Base-by-base conservation (phyloP, 768 basidiomycete genomes). In the Lactarius akahatsu region DNA sequence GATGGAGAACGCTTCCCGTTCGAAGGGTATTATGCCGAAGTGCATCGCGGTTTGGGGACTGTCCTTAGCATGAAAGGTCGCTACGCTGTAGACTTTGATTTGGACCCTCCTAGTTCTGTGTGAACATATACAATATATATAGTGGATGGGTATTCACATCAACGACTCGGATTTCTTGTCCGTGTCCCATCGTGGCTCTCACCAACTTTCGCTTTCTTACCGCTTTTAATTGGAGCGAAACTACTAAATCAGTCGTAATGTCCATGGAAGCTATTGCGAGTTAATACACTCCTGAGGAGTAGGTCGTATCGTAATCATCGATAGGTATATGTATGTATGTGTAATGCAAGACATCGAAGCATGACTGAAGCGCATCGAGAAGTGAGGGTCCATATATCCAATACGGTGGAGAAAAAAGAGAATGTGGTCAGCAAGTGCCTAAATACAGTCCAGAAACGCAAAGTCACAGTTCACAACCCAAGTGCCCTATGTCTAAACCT, bases 1-100 rank as follows among this genome's bases (percentile, higher is more conserved):
- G 94, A 96, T 70, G 94, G 94, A 9, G 94, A 96, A 76, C 71
- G 77, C 5, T 88, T 84, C 71, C 89, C 89, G 11, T 89, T 90
- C 69, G 81, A 86, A 73, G 85, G 87, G 71, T 94, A 85, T 73
- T 83, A 90, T 70, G 86, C 94, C 3, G 91, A 94, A 74, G 86
- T 89, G 11, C 86, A 91, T 70, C 80, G 78, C n/a, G 82, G 83
- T 15, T 74, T 91, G 30, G 90, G 83, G 26, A 88, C 85, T 0
- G 73, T 91, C 34, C 76, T 92, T 13, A 91, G 89, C 71, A 84
- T 84, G 32, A 75, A 82, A 68, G 87, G 87, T 16, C 77, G 77
- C 66, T 92, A 88, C 69, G 85, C 82, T 15, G 81, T 81, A 0
- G 81, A 86, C 26, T 87, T 89, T 57, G 63, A 64, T 34, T 38